phyloP scores from a whole-genome alignment of 306 rosid species.

The Myrica gale region DNA sequence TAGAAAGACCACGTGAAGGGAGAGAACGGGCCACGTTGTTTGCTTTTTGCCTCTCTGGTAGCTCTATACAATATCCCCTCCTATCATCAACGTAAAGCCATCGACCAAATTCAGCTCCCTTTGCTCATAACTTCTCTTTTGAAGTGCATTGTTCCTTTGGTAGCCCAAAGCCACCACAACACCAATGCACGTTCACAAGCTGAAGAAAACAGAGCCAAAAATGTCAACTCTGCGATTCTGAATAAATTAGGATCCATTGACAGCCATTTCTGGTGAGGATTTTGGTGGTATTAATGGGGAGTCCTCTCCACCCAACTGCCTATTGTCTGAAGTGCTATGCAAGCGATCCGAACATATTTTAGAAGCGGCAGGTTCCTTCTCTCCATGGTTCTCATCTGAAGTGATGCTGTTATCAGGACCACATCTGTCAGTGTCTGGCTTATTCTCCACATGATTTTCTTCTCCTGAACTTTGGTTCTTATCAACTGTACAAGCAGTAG shows the following conservation, averaged over 20 bases:
- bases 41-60: slow-evolving; percentile 33
- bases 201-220: slow-evolving; percentile 29
- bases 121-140: slow-evolving; percentile 30
- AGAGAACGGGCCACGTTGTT: slow-evolving; percentile 35
- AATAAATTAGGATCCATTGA: slow-evolving; percentile 68
- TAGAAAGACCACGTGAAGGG: slow-evolving; percentile 35
- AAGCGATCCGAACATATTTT: slow-evolving; percentile 56
- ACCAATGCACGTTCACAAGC: slow-evolving; percentile 40
- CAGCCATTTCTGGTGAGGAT: slow-evolving; percentile 90
- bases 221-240: slow-evolving; percentile 27
- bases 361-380: slow-evolving; percentile 54
- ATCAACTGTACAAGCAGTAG: slow-evolving; percentile 40
- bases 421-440: slow-evolving; percentile 40
- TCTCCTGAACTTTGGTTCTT: slow-evolving; percentile 42
- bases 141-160: slow-evolving; percentile 28
- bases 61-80: slow-evolving; percentile 61
- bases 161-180: slow-evolving; percentile 38
- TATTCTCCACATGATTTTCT: slow-evolving; percentile 40
- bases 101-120: slow-evolving; percentile 37
- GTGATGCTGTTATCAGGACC: slow-evolving; percentile 35
- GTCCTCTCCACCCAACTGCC: slow-evolving; percentile 72
- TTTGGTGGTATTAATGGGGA: slow-evolving; percentile 67
- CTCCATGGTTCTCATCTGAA: slow-evolving; percentile 52
- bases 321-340: slow-evolving; percentile 51
- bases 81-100: slow-evolving; percentile 37